These are phyloP conservation scores for Aspergillus terreus DNA, from an alignment of 2,329 filamentous ascomycete genomes.

Conservation along the genomic window DNA sequence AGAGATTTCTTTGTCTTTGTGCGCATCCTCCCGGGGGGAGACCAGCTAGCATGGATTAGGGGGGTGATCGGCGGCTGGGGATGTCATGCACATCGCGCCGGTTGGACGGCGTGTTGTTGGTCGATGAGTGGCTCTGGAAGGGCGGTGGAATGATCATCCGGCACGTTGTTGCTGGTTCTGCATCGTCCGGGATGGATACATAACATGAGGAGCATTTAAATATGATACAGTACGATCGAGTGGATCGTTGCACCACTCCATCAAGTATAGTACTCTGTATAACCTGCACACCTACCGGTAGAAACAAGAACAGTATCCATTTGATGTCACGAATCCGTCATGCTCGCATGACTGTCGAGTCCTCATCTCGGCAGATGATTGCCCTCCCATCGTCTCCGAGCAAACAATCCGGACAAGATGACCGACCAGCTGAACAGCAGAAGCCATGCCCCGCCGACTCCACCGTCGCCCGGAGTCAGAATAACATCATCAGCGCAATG, in stretches of 20 bases:
- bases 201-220: background rate
- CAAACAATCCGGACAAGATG: too few relatives aligned
- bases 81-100: slow-evolving; percentile 16
- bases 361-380: too few relatives aligned
- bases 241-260: background rate
- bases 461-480: background rate
- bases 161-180: background rate
- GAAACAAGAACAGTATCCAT: too few relatives aligned
- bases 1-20: background rate
- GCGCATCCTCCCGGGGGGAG: too few relatives aligned
- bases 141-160: background rate
- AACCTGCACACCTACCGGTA: too few relatives aligned
- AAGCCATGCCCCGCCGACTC: background rate
- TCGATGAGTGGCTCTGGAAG: too few relatives aligned
- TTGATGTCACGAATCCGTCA: too few relatives aligned
- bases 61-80: slow-evolving; percentile 18
- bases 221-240: background rate
- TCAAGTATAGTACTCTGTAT: too few relatives aligned
- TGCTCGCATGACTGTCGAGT: too few relatives aligned
- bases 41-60: slow-evolving; percentile 15
- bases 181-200: background rate
- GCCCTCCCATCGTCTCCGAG: too few relatives aligned
- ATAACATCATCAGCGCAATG: slow-evolving; percentile 1
- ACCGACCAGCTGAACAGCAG: too few relatives aligned
- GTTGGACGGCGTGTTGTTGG: background rate